Evolutionary conservation across 768 basidiomycete species (phyloP).

Genomic region (Trametes sanguinea): DNA sequence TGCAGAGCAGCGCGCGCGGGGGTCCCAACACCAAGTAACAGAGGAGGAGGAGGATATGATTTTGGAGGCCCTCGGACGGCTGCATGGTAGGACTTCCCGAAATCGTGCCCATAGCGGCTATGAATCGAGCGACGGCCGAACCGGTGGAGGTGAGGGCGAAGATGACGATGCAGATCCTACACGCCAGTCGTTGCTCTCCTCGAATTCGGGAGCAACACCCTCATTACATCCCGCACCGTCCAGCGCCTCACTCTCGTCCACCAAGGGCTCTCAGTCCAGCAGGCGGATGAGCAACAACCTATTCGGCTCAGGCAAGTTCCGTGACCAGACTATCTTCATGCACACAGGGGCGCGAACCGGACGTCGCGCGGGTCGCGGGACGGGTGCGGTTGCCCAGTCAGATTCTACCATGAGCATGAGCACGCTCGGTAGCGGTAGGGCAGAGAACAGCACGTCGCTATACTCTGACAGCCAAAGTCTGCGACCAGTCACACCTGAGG

Average conservation of each 20-base stretch:
- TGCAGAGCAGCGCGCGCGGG: slow-evolving; percentile 75
- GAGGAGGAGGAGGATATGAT: slow-evolving; percentile 88
- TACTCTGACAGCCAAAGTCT: slow-evolving; percentile 50
- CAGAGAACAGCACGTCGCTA: slow-evolving; percentile 46
- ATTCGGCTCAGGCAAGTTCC: slow-evolving; percentile 78
- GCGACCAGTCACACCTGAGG: slow-evolving; percentile 60
- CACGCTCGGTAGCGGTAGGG: slow-evolving; percentile 39
- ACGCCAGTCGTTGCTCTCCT: slow-evolving; percentile 32
- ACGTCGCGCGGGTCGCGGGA: slow-evolving; percentile 41
- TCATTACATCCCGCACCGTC: slow-evolving; percentile 28
- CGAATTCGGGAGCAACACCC: slow-evolving; percentile 40
- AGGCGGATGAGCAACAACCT: slow-evolving; percentile 87
- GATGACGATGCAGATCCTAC: slow-evolving; percentile 16
- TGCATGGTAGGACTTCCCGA: slow-evolving; percentile 42
- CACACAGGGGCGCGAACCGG: slow-evolving; percentile 36
- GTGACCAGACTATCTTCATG: slow-evolving; percentile 73
- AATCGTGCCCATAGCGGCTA: slow-evolving; percentile 13
- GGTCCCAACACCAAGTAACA: slow-evolving; percentile 65
- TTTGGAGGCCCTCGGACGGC: slow-evolving; percentile 64
- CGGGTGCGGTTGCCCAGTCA: slow-evolving; percentile 43
- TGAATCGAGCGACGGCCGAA: slow-evolving; percentile 20
- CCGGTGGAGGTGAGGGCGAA: slow-evolving; percentile 2
- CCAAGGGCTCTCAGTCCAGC: slow-evolving; percentile 44
- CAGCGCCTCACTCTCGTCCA: slow-evolving; percentile 36
- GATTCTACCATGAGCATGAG: slow-evolving; percentile 44